Conservation (phyloP, 331 rosid species). For the Pyrus hybrid region DNA sequence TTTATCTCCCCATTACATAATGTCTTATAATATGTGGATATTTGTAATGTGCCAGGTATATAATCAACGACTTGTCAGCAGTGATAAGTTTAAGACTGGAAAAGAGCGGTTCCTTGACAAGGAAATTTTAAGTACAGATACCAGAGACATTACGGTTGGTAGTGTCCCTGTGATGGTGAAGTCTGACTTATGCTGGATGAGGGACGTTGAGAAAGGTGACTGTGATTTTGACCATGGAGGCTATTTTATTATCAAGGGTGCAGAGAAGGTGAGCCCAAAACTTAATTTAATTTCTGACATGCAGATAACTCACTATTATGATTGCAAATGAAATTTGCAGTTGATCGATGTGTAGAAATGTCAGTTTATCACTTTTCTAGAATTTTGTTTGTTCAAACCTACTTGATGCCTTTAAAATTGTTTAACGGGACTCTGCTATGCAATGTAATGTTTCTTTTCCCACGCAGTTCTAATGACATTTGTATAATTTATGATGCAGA, state of each 20-base stretch:
- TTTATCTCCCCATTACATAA: background rate
- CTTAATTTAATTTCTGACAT: background rate
- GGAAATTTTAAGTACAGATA: slow-evolving; percentile 18
- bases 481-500: slow-evolving; percentile 40
- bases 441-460: background rate
- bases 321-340: background rate
- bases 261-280: slow-evolving; percentile 65
- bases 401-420: background rate
- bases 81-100: slow-evolving; percentile 91
- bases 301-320: background rate
- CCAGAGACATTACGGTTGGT: slow-evolving; percentile 56
- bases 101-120: slow-evolving; percentile 44
- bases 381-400: background rate
- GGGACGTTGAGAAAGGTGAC: slow-evolving; percentile 55
- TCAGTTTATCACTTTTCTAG: background rate
- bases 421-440: background rate
- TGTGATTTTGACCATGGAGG: slow-evolving; percentile 94
- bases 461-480: background rate
- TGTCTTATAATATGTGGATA: slow-evolving; percentile 2
- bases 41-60: slow-evolving; percentile 48
- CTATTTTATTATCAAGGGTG: slow-evolving; percentile 85
- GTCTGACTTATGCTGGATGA: slow-evolving; percentile 90
- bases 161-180: slow-evolving; percentile 90
- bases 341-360: background rate
- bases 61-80: slow-evolving; percentile 35